These are phyloP conservation scores for Nemophila menziesii DNA, from an alignment of 257 asterid genomes.

Conservation along the genomic window DNA sequence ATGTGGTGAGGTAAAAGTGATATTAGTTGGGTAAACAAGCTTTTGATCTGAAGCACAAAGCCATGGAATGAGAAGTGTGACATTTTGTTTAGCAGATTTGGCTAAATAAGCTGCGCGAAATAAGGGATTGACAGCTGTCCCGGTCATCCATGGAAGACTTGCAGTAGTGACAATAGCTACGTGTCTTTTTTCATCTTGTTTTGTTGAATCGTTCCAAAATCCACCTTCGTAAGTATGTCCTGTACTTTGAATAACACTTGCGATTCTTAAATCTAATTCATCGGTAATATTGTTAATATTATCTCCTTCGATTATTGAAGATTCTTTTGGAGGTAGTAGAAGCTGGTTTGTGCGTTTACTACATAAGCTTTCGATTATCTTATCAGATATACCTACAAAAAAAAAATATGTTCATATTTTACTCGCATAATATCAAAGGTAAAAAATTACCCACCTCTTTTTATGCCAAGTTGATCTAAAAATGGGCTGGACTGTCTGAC, in stretches of 20 bases:
- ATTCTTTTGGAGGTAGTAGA: constrained; percentile 53
- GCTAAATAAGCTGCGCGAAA: constrained; percentile 9
- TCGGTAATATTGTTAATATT: constrained; percentile 50
- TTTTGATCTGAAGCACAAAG: constrained; percentile 3
- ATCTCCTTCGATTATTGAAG: constrained; percentile 57
- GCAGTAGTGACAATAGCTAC: constrained; percentile 7
- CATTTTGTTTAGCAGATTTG: constrained; percentile 1
- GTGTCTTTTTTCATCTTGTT: constrained; percentile 58
- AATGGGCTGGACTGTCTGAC: constrained; percentile 94
- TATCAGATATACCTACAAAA: constrained; percentile 67
- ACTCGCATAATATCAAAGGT: neutral
- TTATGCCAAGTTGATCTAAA: constrained; percentile 87
- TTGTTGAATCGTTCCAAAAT: constrained; percentile 56
- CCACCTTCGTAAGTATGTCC: constrained; percentile 92
- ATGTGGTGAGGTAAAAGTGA: constrained; percentile 4
- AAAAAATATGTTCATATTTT: neutral
- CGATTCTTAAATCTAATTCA: constrained; percentile 78
- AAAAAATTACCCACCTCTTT: constrained; percentile 38
- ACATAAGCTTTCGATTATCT: constrained; percentile 89
- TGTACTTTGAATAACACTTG: constrained; percentile 89
- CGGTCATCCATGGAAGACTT: constrained; percentile 14
- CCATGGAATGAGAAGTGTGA: constrained; percentile 10
- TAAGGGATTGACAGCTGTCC: constrained; percentile 10
- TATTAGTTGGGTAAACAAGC: constrained; percentile 5
- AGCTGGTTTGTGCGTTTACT: constrained; percentile 68